phyloP scores from a whole-genome alignment of 192 early-diverging fungal genomes.

The Backusella westeae region DNA sequence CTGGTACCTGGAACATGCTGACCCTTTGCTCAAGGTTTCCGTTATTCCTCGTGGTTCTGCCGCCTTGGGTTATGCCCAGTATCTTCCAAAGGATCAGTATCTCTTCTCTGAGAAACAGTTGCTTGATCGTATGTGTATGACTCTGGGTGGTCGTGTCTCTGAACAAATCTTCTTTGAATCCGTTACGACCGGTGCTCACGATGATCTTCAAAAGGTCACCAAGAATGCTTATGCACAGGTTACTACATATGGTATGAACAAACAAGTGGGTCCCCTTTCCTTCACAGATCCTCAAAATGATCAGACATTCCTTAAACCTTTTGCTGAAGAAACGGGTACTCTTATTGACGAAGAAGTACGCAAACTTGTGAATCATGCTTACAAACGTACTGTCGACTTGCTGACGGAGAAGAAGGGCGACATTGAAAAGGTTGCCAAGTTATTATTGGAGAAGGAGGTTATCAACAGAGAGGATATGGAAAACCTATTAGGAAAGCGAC shows the following conservation, averaged over 20 bases:
- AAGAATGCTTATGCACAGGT: slow-evolving; percentile 97
- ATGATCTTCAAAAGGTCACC: slow-evolving; percentile 96
- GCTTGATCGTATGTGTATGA: slow-evolving; percentile 90
- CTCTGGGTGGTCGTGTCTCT: slow-evolving; percentile 79
- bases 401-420: slow-evolving; percentile 80
- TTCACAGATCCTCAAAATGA: slow-evolving; percentile 71
- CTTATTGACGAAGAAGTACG: slow-evolving; percentile 97
- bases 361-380: slow-evolving; percentile 75
- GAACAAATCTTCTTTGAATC: slow-evolving; percentile 93
- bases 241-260: slow-evolving; percentile 94
- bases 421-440: slow-evolving; percentile 89
- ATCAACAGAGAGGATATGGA: slow-evolving; percentile 96
- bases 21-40: slow-evolving; percentile 95
- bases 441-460: slow-evolving; percentile 96
- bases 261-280: slow-evolving; percentile 82
- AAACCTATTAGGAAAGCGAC: slow-evolving; percentile 77
- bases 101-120: slow-evolving; percentile 91
- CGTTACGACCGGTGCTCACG: slow-evolving; percentile 92
- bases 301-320: slow-evolving; percentile 89
- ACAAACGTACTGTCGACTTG: slow-evolving; percentile 78
- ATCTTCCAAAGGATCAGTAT: slow-evolving; percentile 95
- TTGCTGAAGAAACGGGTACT: slow-evolving; percentile 88
- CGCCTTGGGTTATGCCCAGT: slow-evolving; percentile 99
- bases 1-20: slow-evolving; percentile 95
- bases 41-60: slow-evolving; percentile 95